Percentiles rank a stretch among this genome's conserved stretches.
Evolutionary conservation across 2,329 filamentous ascomycete genomes (phyloP).

Genomic region (Decorospora gaudefroyi): DNA sequence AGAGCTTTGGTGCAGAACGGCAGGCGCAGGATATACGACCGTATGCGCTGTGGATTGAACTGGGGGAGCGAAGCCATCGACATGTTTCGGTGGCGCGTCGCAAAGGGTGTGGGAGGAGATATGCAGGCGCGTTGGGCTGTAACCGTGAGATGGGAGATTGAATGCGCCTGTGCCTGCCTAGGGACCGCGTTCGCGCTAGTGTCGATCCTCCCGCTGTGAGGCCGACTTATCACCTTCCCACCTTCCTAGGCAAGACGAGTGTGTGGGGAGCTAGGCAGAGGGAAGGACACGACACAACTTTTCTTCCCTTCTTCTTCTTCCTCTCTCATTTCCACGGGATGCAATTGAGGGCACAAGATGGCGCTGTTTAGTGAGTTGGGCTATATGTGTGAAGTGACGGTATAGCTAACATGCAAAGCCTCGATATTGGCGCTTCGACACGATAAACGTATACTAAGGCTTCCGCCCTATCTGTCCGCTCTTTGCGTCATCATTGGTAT

Average conservation of each 20-base stretch:
- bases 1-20: slow-evolving; percentile 82
- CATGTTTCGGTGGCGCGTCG: slow-evolving; percentile 20
- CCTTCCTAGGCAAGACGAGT: slow-evolving; percentile 22
- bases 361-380: slow-evolving; percentile 42
- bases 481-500: slow-evolving; percentile 84
- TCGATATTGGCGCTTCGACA: slow-evolving; percentile 71
- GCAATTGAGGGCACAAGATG: slow-evolving; percentile 32
- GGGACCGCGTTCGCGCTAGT: slow-evolving; percentile 22
- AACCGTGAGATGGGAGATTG: slow-evolving; percentile 11
- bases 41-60: slow-evolving; percentile 73
- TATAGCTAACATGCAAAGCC: slow-evolving; percentile 43
- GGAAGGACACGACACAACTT: slow-evolving; percentile 18
- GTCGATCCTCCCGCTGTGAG: slow-evolving; percentile 18
- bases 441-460: slow-evolving; percentile 78
- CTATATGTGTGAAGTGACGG: not conserved
- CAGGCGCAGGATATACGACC: slow-evolving; percentile 81
- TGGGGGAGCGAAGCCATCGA: slow-evolving; percentile 55
- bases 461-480: slow-evolving; percentile 85
- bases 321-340: slow-evolving; percentile 3
- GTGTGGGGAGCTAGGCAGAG: slow-evolving; percentile 19
- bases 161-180: no score
- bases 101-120: slow-evolving; percentile 13
- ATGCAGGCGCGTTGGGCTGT: slow-evolving; percentile 20
- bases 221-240: slow-evolving; percentile 15
- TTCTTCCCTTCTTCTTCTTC: slow-evolving; percentile 8